A percentile compares a stretch with the other conserved stretches of the same genome.
Conservation (phyloP, 305 asterid species). For the Rubia balearica region DNA sequence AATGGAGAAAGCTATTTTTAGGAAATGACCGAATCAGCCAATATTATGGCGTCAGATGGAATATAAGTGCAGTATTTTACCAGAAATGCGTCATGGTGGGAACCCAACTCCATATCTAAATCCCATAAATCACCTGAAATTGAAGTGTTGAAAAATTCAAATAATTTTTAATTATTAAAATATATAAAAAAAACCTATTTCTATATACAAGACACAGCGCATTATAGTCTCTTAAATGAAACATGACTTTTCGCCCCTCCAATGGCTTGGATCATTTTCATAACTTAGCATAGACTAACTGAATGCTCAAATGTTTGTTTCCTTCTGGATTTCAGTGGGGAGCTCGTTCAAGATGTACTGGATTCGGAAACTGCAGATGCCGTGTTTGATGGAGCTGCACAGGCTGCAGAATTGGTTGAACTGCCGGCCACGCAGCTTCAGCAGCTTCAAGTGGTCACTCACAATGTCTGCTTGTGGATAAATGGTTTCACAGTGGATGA, state of each 20-base stretch:
- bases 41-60: not conserved
- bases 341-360: not conserved
- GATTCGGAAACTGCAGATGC: not conserved
- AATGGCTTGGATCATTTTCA: not conserved
- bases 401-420: not conserved
- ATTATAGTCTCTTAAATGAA: no score
- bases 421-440: not conserved
- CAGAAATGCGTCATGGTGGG: not conserved
- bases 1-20: not conserved
- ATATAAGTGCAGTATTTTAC: no score
- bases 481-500: constrained; percentile 81
- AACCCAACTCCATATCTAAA: not conserved
- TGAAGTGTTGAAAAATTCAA: not conserved
- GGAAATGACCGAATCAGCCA: not conserved
- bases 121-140: not conserved
- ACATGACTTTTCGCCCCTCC: not conserved
- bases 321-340: not conserved
- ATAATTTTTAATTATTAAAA: not conserved
- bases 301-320: not conserved
- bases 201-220: not conserved
- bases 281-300: not conserved
- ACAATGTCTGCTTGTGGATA: constrained; percentile 22
- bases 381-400: not conserved
- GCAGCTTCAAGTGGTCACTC: constrained; percentile 8
- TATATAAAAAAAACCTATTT: no score